A percentile compares a stretch with the other conserved stretches of the same genome.
Conservation (phyloP, 352 stramenopile genomes). For the Phytophthora foliorum region DNA sequence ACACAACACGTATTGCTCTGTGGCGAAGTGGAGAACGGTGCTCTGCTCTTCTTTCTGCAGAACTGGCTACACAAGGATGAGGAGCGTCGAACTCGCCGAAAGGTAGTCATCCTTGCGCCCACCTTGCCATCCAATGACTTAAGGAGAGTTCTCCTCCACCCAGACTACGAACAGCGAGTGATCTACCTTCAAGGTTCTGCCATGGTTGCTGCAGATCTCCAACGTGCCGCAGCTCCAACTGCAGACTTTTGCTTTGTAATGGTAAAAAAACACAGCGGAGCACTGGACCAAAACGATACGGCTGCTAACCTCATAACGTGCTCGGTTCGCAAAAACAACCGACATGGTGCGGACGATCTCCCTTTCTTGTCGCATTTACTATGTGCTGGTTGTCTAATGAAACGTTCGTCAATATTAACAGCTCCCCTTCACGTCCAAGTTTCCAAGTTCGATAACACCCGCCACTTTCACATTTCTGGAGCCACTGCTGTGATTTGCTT, state of each 20-base stretch:
- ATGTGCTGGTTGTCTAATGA: background rate
- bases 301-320: slow-evolving; percentile 80
- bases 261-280: slow-evolving; percentile 72
- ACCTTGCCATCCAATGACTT: slow-evolving; percentile 67
- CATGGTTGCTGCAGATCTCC: slow-evolving; percentile 77
- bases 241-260: slow-evolving; percentile 81
- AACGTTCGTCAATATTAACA: slow-evolving; percentile 11
- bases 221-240: slow-evolving; percentile 56
- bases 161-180: slow-evolving; percentile 80
- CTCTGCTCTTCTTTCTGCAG: slow-evolving; percentile 83
- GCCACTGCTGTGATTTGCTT: slow-evolving; percentile 79
- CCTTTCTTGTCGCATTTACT: background rate
- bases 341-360: slow-evolving; percentile 46
- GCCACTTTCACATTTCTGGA: slow-evolving; percentile 79
- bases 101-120: slow-evolving; percentile 79
- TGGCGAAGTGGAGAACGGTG: slow-evolving; percentile 77
- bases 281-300: slow-evolving; percentile 73
- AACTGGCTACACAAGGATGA: slow-evolving; percentile 80
- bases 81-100: slow-evolving; percentile 59
- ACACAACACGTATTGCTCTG: slow-evolving; percentile 84
- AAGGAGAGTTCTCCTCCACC: slow-evolving; percentile 70
- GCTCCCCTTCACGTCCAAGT: slow-evolving; percentile 83
- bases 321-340: slow-evolving; percentile 82
- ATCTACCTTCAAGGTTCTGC: slow-evolving; percentile 82
- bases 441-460: slow-evolving; percentile 77